Evolutionary conservation across 345 rosid species (phyloP).

Genomic region (Brassica juncea): DNA sequence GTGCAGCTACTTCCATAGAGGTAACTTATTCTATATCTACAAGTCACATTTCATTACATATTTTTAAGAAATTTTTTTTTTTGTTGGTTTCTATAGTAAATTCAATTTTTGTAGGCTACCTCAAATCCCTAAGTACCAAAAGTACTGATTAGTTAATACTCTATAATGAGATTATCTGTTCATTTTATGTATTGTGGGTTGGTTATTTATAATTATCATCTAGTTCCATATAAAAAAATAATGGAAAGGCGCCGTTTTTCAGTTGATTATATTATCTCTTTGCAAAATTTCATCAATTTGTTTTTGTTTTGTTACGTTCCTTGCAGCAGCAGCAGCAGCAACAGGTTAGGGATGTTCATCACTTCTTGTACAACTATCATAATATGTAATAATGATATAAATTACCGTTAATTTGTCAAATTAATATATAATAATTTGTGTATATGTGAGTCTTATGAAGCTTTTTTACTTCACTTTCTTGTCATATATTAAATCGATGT

Average conservation of each 20-base stretch:
- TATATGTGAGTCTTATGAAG: constrained; percentile 16
- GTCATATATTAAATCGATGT: constrained; percentile 12
- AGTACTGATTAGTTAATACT: background rate
- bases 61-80: background rate
- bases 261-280: background rate
- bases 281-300: background rate
- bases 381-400: background rate
- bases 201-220: background rate
- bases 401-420: constrained; percentile 4
- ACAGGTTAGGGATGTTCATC: constrained; percentile 28
- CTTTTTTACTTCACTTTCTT: background rate
- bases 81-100: background rate
- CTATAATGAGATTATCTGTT: background rate
- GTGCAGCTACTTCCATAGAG: constrained; percentile 30
- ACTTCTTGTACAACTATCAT: constrained; percentile 27
- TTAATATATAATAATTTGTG: background rate
- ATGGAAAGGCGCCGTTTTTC: constrained; percentile 6
- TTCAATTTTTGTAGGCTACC: constrained; percentile 1
- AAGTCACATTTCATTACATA: background rate
- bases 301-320: constrained; percentile 1
- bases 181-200: constrained; percentile 8
- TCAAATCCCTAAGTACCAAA: constrained; percentile 1
- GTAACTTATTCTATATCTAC: constrained; percentile 24
- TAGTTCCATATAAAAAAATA: constrained; percentile 13
- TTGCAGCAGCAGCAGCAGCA: constrained; percentile 35